Conservation (phyloP, 2,329 filamentous ascomycete species). For the Arthrobotrys sphaeroides region DNA sequence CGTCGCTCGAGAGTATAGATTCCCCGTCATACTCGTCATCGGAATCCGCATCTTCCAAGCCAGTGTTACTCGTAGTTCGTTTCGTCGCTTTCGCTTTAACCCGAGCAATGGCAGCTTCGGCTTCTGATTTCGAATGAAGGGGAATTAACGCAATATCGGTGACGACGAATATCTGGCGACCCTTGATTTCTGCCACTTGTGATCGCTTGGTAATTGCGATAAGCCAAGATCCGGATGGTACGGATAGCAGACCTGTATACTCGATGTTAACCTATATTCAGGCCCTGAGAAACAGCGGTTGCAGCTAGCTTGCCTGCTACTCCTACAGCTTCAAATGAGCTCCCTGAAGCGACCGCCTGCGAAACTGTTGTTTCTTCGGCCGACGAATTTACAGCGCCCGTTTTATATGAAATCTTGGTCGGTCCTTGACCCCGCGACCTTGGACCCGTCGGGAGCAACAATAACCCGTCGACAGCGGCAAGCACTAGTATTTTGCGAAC, state of each 20-base stretch:
- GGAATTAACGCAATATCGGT: slow-evolving; percentile 93
- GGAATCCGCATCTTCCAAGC: slow-evolving; percentile 61
- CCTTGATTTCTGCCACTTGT: slow-evolving; percentile 86
- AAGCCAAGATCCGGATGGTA: slow-evolving; percentile 78
- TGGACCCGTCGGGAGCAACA: slow-evolving; percentile 74
- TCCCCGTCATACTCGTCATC: slow-evolving; percentile 65
- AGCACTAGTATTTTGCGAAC: slow-evolving; percentile 82
- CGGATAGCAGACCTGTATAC: slow-evolving; percentile 77
- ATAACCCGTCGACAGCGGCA: slow-evolving; percentile 81
- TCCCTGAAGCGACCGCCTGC: slow-evolving; percentile 60
- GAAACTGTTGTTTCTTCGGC: slow-evolving; percentile 58
- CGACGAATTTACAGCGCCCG: slow-evolving; percentile 65
- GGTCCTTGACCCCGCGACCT: slow-evolving; percentile 64
- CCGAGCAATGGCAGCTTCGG: slow-evolving; percentile 74
- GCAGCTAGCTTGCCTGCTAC: slow-evolving; percentile 68
- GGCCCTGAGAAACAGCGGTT: background rate
- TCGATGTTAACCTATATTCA: background rate
- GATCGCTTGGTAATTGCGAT: slow-evolving; percentile 86
- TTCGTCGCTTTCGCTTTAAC: slow-evolving; percentile 66
- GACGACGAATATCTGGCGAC: slow-evolving; percentile 79
- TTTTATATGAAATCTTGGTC: slow-evolving; percentile 75
- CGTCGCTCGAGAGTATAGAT: slow-evolving; percentile 58
- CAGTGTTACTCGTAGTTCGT: slow-evolving; percentile 59
- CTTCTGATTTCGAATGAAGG: slow-evolving; percentile 77
- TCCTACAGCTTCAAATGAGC: slow-evolving; percentile 63